A percentile compares a stretch with the other conserved stretches of the same genome.
Evolutionary conservation across 2,329 filamentous ascomycete species (phyloP).

Genomic region (Hypoxylon sp.): DNA sequence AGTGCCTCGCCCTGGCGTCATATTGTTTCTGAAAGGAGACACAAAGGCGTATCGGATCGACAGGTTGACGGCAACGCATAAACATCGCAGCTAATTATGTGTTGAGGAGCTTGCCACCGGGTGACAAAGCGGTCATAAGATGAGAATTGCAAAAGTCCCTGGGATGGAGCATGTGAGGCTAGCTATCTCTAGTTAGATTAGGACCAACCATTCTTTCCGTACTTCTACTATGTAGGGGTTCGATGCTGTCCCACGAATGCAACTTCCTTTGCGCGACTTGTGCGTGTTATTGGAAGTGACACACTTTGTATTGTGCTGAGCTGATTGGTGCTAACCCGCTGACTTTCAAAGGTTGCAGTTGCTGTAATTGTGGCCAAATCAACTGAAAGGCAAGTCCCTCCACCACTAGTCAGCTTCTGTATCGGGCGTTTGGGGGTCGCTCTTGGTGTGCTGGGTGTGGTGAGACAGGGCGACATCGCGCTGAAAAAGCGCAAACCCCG

Average conservation of each 20-base stretch:
- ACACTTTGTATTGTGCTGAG: slow-evolving; percentile 8
- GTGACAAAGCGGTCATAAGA: slow-evolving; percentile 23
- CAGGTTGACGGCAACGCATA: slow-evolving; percentile 36
- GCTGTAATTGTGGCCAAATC: slow-evolving; percentile 16
- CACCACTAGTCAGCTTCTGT: neutral
- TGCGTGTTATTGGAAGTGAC: slow-evolving; percentile 24
- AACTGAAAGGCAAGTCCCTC: slow-evolving; percentile 7
- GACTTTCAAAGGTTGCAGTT: neutral
- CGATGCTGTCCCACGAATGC: neutral
- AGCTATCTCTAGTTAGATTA: slow-evolving; percentile 7
- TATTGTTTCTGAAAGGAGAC: slow-evolving; percentile 11
- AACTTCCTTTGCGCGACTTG: slow-evolving; percentile 45
- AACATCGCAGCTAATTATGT: slow-evolving; percentile 26
- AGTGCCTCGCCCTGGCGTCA: slow-evolving; percentile 23
- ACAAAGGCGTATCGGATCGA: slow-evolving; percentile 29
- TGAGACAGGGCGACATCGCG: slow-evolving; percentile 46
- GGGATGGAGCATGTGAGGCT: slow-evolving; percentile 5
- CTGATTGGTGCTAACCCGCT: slow-evolving; percentile 5
- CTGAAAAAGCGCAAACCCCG: slow-evolving; percentile 45
- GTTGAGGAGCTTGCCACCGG: slow-evolving; percentile 27
- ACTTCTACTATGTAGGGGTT: neutral
- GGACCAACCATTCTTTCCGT: neutral
- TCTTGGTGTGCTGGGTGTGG: slow-evolving; percentile 31
- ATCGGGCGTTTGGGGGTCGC: neutral
- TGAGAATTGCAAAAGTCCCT: slow-evolving; percentile 6